Base-by-base conservation (phyloP, 192 early-diverging fungal genomes). In the Obelidium mucronatum region DNA sequence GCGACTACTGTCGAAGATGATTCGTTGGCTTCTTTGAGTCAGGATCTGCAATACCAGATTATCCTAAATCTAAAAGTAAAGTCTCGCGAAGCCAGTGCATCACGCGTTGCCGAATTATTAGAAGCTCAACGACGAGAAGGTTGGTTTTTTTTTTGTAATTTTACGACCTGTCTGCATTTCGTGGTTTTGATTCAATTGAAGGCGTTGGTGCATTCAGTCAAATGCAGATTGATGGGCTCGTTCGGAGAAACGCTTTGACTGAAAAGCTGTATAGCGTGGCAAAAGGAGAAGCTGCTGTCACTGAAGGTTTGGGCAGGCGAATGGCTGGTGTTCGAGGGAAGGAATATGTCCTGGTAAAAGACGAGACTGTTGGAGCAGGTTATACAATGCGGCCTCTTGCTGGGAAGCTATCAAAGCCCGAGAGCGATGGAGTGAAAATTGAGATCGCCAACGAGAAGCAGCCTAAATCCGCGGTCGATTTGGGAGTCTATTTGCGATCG, bases 11-110 rank as follows among this genome's bases (percentile, higher is more conserved):
- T 74, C 34, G 72, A 74, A 33, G 19, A 40, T 28, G 26, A 55
- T 39, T 28, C 37, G 36, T 33, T 74, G 36, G 55, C 72, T 1
- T 6, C 22, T 1, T 22, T 74, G 59, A 60, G 59, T 33, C 60
- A 48, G 0, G 95, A 97, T 70, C 80, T 91, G 22, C 98, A 98
- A 81, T 94, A 97, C 80, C 96, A 98, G 78, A 88, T 99, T 51
- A 88, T 99, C 30, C 86, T 93, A n/a, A 95, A 94, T 39, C 85
- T 97, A 19, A 95, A 95, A 66, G 80, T 87, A 13, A 89, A 89
- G 44, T 93, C 93, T 4, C 87, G 98, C 1, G 89, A 92, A 68
- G 91, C 72, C 0, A 74, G 3, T 82, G 95, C 4, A 84, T 90
- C 60, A 79, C 87, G 42, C 94, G 77, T 78, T 26, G 22, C 15